phyloP scores from a whole-genome alignment of 805 yeast genomes.

The Isabelozyma gotoi region DNA sequence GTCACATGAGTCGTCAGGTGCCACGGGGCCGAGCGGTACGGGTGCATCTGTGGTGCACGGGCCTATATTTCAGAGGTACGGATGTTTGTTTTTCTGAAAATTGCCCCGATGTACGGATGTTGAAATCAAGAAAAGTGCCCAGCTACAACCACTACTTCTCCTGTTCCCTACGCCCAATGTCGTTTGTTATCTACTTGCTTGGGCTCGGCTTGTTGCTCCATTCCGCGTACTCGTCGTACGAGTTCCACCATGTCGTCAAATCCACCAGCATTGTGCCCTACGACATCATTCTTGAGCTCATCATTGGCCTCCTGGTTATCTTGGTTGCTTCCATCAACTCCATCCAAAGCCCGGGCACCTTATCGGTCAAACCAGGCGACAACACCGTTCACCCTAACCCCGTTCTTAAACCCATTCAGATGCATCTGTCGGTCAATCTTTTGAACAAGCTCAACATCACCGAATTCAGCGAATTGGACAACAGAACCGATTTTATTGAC shows the following conservation, averaged over 20 bases:
- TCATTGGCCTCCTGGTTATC: conserved; percentile 45
- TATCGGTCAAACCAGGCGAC: conserved; percentile 11
- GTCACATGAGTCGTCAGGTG: neutral
- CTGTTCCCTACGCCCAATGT: neutral
- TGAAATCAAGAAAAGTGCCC: too few species aligned
- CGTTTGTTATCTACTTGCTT: conserved; percentile 8
- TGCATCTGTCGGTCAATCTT: conserved; percentile 46
- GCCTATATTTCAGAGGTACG: neutral
- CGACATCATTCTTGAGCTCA: conserved; percentile 53
- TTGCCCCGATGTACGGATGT: neutral
- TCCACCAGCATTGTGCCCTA: conserved; percentile 29
- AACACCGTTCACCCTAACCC: conserved; percentile 24
- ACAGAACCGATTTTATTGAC: conserved; percentile 54
- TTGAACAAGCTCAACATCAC: conserved; percentile 47
- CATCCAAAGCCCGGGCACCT: conserved; percentile 19
- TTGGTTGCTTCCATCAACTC: conserved; percentile 38
- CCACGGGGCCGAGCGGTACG: neutral
- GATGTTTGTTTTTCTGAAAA: too few species aligned
- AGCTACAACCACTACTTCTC: too few species aligned
- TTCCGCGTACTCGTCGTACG: conserved; percentile 56
- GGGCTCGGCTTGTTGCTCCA: conserved; percentile 35
- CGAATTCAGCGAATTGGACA: conserved; percentile 48
- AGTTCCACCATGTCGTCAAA: conserved; percentile 43
- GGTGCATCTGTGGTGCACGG: neutral
- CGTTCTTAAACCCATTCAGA: conserved; percentile 47